phyloP scores from a whole-genome alignment of 371 early-diverging fungal species.

The Apophysomyces ossiformis region DNA sequence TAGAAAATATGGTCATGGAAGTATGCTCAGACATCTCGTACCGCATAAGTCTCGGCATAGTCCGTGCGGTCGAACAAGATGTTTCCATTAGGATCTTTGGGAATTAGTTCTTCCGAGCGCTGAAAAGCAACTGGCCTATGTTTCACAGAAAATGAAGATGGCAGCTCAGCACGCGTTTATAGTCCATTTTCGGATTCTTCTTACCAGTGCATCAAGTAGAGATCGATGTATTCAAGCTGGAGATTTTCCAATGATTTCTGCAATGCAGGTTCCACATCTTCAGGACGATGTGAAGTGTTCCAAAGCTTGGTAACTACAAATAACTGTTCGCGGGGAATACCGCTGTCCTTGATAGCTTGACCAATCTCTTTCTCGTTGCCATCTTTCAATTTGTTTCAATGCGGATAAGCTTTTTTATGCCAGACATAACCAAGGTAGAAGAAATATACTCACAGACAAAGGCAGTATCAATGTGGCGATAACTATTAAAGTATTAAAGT shows the following conservation, averaged over 20 bases:
- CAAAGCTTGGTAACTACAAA: conserved; percentile 81
- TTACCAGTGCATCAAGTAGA: conserved; percentile 69
- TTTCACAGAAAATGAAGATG: background rate
- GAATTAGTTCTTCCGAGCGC: conserved; percentile 22
- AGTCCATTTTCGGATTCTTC: background rate
- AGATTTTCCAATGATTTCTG: conserved; percentile 57
- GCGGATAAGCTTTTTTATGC: background rate
- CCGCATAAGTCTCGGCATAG: conserved; percentile 54
- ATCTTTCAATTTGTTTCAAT: conserved; percentile 31
- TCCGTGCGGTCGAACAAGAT: conserved; percentile 27
- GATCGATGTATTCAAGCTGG: conserved; percentile 71
- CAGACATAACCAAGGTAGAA: background rate
- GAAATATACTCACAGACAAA: conserved; percentile 32
- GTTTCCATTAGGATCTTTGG: conserved; percentile 36
- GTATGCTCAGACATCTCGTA: conserved; percentile 14
- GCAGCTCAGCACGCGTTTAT: background rate
- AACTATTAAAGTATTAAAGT: conserved; percentile 19
- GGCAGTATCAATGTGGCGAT: conserved; percentile 63
- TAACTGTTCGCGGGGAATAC: conserved; percentile 69
- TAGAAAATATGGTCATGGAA: too few species aligned
- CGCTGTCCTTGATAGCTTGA: conserved; percentile 62
- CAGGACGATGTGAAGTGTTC: conserved; percentile 61
- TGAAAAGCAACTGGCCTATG: conserved; percentile 43
- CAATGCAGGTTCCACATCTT: conserved; percentile 51
- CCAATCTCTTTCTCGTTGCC: conserved; percentile 81